Percentiles rank a stretch among this genome's conserved stretches.
Evolutionary conservation across 306 rosid genomes (phyloP).

Genomic region (Notholithocarpus densiflorus): DNA sequence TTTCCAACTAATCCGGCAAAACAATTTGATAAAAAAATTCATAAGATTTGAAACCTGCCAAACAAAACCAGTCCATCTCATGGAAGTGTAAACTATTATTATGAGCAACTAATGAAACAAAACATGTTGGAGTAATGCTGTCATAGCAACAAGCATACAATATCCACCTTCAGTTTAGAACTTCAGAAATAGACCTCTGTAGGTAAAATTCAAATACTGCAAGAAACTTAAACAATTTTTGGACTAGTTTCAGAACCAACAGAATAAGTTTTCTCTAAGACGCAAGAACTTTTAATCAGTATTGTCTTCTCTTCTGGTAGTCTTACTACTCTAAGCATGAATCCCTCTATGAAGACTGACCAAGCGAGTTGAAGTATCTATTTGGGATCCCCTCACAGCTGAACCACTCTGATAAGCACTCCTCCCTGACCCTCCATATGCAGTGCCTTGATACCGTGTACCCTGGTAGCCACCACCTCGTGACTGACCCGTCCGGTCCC

Average conservation of each 20-base stretch:
- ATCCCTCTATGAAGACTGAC: slow-evolving; percentile 68
- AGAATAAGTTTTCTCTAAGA: not conserved
- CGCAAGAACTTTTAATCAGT: not conserved
- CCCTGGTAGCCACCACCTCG: slow-evolving; percentile 55
- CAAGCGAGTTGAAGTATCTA: slow-evolving; percentile 68
- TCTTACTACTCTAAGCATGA: slow-evolving; percentile 39
- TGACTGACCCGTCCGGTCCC: slow-evolving; percentile 40
- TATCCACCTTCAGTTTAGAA: too few species aligned
- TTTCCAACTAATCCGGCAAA: too few species aligned
- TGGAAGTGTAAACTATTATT: too few species aligned
- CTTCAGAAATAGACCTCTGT: too few species aligned
- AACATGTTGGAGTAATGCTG: too few species aligned
- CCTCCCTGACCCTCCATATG: slow-evolving; percentile 67
- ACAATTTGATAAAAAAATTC: too few species aligned
- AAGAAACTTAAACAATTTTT: too few species aligned
- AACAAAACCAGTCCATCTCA: too few species aligned
- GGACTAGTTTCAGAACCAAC: not conserved
- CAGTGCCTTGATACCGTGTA: slow-evolving; percentile 49
- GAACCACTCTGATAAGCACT: slow-evolving; percentile 40
- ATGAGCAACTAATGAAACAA: too few species aligned
- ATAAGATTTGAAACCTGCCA: too few species aligned
- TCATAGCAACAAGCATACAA: too few species aligned
- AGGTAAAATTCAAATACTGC: too few species aligned
- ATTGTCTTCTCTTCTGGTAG: not conserved
- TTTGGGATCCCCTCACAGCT: slow-evolving; percentile 62